Evolutionary conservation across 192 early-diverging fungal genomes (phyloP).

Genomic region (Jimgerdemannia flammicorona): DNA sequence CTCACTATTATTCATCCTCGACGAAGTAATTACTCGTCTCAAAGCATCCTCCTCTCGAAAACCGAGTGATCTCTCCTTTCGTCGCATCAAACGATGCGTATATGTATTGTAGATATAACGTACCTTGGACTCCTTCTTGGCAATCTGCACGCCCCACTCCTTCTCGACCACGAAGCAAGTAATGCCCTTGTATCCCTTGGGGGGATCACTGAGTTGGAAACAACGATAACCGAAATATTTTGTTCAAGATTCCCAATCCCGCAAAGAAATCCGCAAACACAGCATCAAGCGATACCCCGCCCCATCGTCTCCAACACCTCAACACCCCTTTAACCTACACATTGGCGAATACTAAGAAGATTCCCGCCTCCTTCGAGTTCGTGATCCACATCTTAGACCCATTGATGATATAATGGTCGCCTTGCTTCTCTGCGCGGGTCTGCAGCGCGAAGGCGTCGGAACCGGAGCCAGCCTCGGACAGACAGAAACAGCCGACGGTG

Average conservation of each 20-base stretch:
- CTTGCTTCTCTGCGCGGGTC: constrained; percentile 78
- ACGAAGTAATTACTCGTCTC: no score
- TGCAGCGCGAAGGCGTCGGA: constrained; percentile 62
- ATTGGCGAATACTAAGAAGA: constrained; percentile 98
- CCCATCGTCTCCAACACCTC: no score
- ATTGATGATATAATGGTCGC: constrained; percentile 87
- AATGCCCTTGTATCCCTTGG: constrained; percentile 95
- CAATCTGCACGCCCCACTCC: constrained; percentile 86
- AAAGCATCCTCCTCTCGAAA: no score
- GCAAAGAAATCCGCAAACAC: no score
- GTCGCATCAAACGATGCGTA: not conserved
- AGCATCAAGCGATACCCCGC: no score
- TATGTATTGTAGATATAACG: not conserved
- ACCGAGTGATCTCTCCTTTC: not conserved
- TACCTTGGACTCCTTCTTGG: constrained; percentile 93
- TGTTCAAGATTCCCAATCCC: no score
- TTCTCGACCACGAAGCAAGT: constrained; percentile 96
- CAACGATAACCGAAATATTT: not conserved
- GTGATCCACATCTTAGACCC: constrained; percentile 94
- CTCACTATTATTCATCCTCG: not conserved
- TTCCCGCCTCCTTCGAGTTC: constrained; percentile 92
- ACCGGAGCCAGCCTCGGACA: constrained; percentile 90
- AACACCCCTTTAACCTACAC: constrained; percentile 38
- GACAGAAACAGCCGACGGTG: constrained; percentile 90
- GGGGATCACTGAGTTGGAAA: constrained; percentile 51